These are phyloP conservation scores for Schizothecium vesticola DNA, from an alignment of 495 filamentous ascomycete genomes.

Conservation along the genomic window DNA sequence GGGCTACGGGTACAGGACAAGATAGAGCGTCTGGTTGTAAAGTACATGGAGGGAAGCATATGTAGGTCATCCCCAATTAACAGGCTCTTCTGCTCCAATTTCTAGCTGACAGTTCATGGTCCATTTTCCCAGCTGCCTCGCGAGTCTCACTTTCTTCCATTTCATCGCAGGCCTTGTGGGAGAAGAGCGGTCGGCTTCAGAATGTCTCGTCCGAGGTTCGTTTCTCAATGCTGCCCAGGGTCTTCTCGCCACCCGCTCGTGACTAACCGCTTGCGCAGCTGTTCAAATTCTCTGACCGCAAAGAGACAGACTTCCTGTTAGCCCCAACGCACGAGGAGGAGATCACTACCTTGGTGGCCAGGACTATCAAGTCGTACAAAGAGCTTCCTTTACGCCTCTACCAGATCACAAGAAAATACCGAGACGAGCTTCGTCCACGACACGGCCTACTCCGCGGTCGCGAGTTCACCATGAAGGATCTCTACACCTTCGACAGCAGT, in stretches of 20 bases:
- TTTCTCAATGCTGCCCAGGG: background rate
- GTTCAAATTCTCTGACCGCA: conserved; percentile 76
- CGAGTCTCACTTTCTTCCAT: conserved; percentile 85
- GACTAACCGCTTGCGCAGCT: conserved; percentile 48
- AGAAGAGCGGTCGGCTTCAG: conserved; percentile 44
- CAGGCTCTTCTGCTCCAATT: background rate
- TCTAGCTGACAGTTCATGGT: background rate
- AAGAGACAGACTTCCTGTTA: conserved; percentile 66
- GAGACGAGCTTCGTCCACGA: conserved; percentile 83
- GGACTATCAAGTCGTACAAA: conserved; percentile 75
- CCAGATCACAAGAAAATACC: conserved; percentile 90
- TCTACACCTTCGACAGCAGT: conserved; percentile 88
- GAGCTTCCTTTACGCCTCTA: conserved; percentile 83
- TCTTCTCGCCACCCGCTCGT: background rate
- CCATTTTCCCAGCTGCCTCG: conserved; percentile 58
- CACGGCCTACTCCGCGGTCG: conserved; percentile 85
- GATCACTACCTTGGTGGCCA: conserved; percentile 74
- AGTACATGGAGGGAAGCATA: conserved; percentile 70
- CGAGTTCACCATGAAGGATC: conserved; percentile 97
- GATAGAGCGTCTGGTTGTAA: conserved; percentile 76
- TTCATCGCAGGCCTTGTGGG: conserved; percentile 81
- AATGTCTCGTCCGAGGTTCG: conserved; percentile 38
- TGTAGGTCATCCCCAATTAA: conserved; percentile 43
- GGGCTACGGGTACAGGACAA: conserved; percentile 86
- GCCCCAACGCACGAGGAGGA: conserved; percentile 97